These are phyloP conservation scores for Ruellia speciosa DNA, from an alignment of 305 asterid genomes.

Conservation along the genomic window DNA sequence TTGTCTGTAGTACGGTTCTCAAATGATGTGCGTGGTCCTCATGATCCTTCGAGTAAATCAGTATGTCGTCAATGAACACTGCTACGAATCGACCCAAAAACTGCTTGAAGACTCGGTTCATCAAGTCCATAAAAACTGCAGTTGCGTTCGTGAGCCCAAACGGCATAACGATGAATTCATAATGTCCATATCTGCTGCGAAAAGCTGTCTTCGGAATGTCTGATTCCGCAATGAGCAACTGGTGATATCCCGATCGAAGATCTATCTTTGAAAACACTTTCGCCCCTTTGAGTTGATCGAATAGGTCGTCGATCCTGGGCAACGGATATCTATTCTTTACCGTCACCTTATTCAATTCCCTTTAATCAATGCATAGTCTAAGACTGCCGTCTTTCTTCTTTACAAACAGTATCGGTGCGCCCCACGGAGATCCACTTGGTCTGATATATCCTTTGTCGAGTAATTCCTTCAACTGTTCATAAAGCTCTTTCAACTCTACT, in stretches of 20 bases:
- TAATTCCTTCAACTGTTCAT: not conserved
- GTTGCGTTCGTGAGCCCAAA: not conserved
- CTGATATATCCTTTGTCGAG: not conserved
- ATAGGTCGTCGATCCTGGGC: slow-evolving; percentile 3
- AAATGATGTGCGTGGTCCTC: too few species aligned
- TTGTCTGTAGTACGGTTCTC: too few species aligned
- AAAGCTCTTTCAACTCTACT: not conserved
- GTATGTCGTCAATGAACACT: too few species aligned
- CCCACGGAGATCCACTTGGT: not conserved
- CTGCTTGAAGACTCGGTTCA: not conserved
- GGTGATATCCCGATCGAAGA: not conserved
- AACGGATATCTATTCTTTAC: slow-evolving; percentile 1
- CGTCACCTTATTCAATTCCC: not conserved
- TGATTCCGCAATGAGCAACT: not conserved
- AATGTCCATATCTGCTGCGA: not conserved
- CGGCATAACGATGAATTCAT: not conserved
- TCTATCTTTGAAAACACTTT: not conserved
- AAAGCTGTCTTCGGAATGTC: not conserved
- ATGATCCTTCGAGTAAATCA: too few species aligned
- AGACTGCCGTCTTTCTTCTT: not conserved
- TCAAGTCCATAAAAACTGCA: not conserved
- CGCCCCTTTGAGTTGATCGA: too few species aligned
- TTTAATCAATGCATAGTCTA: not conserved
- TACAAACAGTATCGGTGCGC: not conserved
- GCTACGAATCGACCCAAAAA: too few species aligned